Evolutionary conservation across 345 rosid genomes (phyloP).

Genomic region (Salix exigua): DNA sequence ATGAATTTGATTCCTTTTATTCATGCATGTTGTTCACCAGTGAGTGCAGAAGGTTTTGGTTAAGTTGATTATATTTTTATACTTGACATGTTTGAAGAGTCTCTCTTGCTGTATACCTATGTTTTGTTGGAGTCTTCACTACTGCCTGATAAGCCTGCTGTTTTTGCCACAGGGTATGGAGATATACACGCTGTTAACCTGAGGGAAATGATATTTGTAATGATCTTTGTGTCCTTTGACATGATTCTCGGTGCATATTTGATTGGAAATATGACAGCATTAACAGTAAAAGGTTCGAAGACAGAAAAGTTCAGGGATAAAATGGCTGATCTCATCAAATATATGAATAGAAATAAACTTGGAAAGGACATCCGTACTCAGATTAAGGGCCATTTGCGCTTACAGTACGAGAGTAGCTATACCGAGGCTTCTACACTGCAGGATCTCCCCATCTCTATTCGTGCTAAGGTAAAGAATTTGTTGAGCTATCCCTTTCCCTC

Average conservation of each 20-base stretch:
- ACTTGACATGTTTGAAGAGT: not conserved
- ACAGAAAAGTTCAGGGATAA: constrained; percentile 92
- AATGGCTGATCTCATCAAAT: constrained; percentile 81
- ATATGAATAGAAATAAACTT: constrained; percentile 81
- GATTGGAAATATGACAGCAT: constrained; percentile 96
- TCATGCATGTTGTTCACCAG: not conserved
- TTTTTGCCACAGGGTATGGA: constrained; percentile 70
- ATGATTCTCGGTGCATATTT: constrained; percentile 97
- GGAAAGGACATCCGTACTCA: constrained; percentile 62
- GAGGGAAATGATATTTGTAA: constrained; percentile 94
- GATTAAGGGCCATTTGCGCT: constrained; percentile 68
- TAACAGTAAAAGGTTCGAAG: constrained; percentile 96
- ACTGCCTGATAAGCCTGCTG: constrained; percentile 6
- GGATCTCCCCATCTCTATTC: constrained; percentile 82
- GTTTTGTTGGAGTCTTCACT: constrained; percentile 1
- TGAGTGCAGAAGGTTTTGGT: not conserved
- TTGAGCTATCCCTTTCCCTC: not conserved
- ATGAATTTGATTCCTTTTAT: too few relatives aligned
- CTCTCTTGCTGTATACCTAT: not conserved
- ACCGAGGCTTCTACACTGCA: constrained; percentile 78
- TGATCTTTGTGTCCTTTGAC: constrained; percentile 88
- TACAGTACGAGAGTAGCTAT: constrained; percentile 80
- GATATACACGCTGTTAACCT: constrained; percentile 92
- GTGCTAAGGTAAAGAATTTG: constrained; percentile 65
- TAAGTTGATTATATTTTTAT: not conserved